Base-by-base conservation (phyloP, 768 basidiomycete genomes). In the Pleurotus platypus region DNA sequence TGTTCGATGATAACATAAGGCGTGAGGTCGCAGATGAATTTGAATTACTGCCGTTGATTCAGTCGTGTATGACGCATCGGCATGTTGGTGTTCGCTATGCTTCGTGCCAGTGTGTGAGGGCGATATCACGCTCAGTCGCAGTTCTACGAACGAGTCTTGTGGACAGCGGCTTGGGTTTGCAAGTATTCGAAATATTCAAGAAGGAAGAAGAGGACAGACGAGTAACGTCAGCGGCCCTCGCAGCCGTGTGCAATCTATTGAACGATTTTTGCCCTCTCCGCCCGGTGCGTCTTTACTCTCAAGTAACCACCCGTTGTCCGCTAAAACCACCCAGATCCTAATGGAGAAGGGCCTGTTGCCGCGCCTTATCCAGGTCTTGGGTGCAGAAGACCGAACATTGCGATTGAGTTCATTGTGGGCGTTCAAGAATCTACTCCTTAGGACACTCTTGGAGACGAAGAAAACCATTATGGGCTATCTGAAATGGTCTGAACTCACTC, bases 221-320 rank as follows among this genome's bases (percentile, higher is more conserved):
- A 12, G 92, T 94, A 18, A 76, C 84, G 16, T 76, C 78, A 53
- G 90, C 88, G 0, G 88, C 90, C 0, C 70, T 91, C 1, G 79
- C 85, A 0, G 87, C 85, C 4, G 79, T 96, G 3, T 92, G 92
- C 70, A 96, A 97, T 67, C 78, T 95, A 43, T 83, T 95, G 6
- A 87, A 85, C 53, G 90, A 92, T 54, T 94, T 92, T 70, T 93
- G 92, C 9, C 92, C 93, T 5, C 67, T 94, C 61, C 76, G 86
- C 59, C 72, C 76, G 54, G 91, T 92, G 62, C 62, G 87, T 78
- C 0, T 22, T 47, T 58, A 49, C 26, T 27, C 27, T 43, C 37
- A 49, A 57, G 48, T 39, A 48, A 7, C 42, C 20, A 59, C 49
- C 54, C 49, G 20, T 43, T 35, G 1, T 35, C 8, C 58, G 22